These are phyloP conservation scores for Paraconiothyrium brasiliense DNA, from an alignment of 2,329 filamentous ascomycete species.

Conservation along the genomic window DNA sequence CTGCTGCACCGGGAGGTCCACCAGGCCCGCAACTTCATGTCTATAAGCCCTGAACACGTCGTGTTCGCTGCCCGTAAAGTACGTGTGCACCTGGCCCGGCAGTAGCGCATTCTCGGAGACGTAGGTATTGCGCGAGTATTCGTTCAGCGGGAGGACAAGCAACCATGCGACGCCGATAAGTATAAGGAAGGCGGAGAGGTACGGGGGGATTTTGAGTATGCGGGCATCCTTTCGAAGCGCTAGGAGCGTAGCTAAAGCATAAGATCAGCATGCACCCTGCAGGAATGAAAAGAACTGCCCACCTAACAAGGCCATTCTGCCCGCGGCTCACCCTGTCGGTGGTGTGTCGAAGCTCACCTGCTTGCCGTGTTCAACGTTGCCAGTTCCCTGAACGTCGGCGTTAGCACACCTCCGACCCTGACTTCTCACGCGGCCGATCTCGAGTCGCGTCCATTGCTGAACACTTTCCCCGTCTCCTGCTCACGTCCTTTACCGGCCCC, in stretches of 20 bases:
- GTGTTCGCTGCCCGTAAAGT: slow-evolving; percentile 96
- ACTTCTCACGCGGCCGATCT: slow-evolving; percentile 16
- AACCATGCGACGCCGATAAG: slow-evolving; percentile 89
- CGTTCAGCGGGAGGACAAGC: slow-evolving; percentile 84
- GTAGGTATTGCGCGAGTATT: slow-evolving; percentile 92
- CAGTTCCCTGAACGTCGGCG: slow-evolving; percentile 16
- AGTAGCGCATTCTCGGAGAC: slow-evolving; percentile 97
- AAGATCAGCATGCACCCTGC: slow-evolving; percentile 25
- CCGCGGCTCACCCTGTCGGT: slow-evolving; percentile 16
- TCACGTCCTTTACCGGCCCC: slow-evolving; percentile 19
- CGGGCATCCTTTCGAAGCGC: slow-evolving; percentile 82
- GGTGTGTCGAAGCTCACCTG: slow-evolving; percentile 20
- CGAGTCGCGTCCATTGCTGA: slow-evolving; percentile 7
- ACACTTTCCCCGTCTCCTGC: slow-evolving; percentile 15
- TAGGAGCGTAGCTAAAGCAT: slow-evolving; percentile 63
- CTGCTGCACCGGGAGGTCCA: slow-evolving; percentile 51
- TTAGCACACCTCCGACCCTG: slow-evolving; percentile 26
- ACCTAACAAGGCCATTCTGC: slow-evolving; percentile 50
- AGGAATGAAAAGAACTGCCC: slow-evolving; percentile 20
- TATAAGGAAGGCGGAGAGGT: slow-evolving; percentile 86
- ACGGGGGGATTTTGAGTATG: slow-evolving; percentile 83
- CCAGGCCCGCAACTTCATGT: slow-evolving; percentile 77
- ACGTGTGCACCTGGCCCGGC: slow-evolving; percentile 96
- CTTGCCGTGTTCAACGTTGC: slow-evolving; percentile 9
- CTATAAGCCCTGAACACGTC: slow-evolving; percentile 91